Base-by-base conservation (phyloP, 768 basidiomycete genomes). In the Pleurotus citrinopileatus region DNA sequence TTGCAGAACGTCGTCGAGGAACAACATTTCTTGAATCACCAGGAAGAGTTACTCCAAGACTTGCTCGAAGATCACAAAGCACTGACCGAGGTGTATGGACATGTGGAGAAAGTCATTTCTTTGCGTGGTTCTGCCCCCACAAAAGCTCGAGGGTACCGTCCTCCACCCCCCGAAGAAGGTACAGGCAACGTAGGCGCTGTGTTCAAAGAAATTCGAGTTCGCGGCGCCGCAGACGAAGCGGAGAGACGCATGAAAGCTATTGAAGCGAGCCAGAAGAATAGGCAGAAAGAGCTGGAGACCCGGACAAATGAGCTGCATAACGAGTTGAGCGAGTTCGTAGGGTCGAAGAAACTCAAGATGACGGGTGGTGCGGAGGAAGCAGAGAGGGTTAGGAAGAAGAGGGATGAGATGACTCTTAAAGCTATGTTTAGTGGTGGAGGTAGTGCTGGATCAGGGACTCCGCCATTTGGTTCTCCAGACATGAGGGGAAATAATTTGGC, bases 1-100 rank as follows among this genome's bases (percentile, higher is more conserved):
- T 67, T 99, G 65, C 89, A 93, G 76, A 92, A 93, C 59, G 94
- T 99, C 53, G 89, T 98, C 55, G 94, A 97, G 67, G 96, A 99
- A 68, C 95, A 99, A 66, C 91, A 94, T 61, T 90, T 97, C 74
- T 73, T 98, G 56, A 84, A 82, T 6, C 91, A 97, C 64, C 95
- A 98, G 68, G 91, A 95, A 65, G 93, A 94, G 67, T 82, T 99
- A 67, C 75, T 96, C 55, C 76, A 75, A 45, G 96, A 99, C 64
- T 75, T 99, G 22, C 72, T 90, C 58, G 94, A 94, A 64, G 96
- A 99, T 65, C 85, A 95, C 70, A 92, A 92, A 67, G 90, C 94
- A n/a, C 83, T 91, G 38, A 61, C 76, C 22, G 87, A 92, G 61
- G 84, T 98, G n/a, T 87, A 89, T 59, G 86, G 87, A 1, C 94